These are phyloP conservation scores for Rhododendron ovatum DNA, from an alignment of 148 eudicot species.

Conservation along the genomic window DNA sequence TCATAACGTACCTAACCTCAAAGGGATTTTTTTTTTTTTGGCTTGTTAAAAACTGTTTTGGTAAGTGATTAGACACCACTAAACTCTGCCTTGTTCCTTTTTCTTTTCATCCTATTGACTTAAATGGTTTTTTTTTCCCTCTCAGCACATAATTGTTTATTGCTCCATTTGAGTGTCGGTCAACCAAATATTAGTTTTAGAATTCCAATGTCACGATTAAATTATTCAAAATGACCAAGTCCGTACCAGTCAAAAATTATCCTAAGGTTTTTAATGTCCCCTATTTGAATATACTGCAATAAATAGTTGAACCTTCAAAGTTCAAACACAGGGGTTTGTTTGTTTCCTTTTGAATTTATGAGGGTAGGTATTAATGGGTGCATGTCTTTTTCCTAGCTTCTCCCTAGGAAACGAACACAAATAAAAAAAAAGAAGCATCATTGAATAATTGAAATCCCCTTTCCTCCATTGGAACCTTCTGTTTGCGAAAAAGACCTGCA, in stretches of 20 bases:
- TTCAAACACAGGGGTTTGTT: neutral
- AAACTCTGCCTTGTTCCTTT: neutral
- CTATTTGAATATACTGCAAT: neutral
- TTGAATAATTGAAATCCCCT: neutral
- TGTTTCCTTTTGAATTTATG: neutral
- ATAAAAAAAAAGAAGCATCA: no score
- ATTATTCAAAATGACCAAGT: neutral
- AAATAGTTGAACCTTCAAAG: neutral
- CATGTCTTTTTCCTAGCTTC: neutral
- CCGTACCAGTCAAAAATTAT: neutral
- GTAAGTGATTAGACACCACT: slow-evolving; percentile 1
- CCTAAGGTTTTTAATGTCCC: neutral
- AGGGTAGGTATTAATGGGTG: neutral
- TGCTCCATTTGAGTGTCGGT: neutral
- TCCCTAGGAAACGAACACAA: neutral
- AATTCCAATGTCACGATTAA: neutral
- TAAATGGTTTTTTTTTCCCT: neutral
- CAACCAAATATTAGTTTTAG: neutral
- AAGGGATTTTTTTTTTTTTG: neutral
- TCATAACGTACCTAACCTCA: neutral
- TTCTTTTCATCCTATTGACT: neutral
- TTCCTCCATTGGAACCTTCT: neutral
- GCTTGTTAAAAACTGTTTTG: neutral
- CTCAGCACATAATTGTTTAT: neutral
- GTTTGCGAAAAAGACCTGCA: neutral